Evolutionary conservation across 139 green algal species (phyloP).

Genomic region (Ettlia oleoabundans): DNA sequence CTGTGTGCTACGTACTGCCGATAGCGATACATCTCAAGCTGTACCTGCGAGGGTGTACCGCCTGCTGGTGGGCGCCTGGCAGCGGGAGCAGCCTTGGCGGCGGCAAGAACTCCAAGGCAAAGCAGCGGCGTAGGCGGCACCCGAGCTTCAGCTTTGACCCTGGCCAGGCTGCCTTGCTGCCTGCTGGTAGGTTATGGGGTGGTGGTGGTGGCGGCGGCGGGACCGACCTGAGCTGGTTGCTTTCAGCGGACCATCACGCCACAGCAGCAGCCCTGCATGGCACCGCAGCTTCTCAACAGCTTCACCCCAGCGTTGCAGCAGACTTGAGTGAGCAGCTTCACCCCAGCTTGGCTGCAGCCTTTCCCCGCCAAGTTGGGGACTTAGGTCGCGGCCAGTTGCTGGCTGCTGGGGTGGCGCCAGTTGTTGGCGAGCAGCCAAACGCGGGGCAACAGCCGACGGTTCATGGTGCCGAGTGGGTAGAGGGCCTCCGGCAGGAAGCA

Average conservation of each 20-base stretch:
- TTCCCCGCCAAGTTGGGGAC: too few relatives aligned
- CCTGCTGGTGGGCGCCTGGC: too few relatives aligned
- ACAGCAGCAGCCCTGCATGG: background rate
- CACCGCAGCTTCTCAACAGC: background rate
- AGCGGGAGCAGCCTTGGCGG: background rate
- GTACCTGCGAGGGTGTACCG: too few relatives aligned
- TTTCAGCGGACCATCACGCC: background rate
- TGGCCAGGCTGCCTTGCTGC: background rate
- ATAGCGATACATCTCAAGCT: constrained; percentile 55
- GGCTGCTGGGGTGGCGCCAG: background rate
- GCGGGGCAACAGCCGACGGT: too few relatives aligned
- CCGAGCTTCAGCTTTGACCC: constrained; percentile 3
- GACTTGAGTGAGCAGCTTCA: too few relatives aligned
- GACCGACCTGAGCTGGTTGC: constrained; percentile 5
- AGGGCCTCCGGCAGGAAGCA: background rate
- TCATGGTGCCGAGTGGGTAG: too few relatives aligned
- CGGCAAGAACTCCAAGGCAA: background rate
- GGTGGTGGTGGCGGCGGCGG: too few relatives aligned
- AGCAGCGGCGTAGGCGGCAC: background rate
- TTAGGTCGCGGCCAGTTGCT: background rate
- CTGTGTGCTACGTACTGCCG: constrained; percentile 60
- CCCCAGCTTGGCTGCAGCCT: too few relatives aligned
- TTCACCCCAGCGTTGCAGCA: too few relatives aligned
- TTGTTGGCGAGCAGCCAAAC: too few relatives aligned
- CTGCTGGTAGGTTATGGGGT: background rate